Percentiles rank a stretch among this genome's conserved stretches.
phyloP scores from a whole-genome alignment of 257 asterid genomes.

The Solanum peruvianum region DNA sequence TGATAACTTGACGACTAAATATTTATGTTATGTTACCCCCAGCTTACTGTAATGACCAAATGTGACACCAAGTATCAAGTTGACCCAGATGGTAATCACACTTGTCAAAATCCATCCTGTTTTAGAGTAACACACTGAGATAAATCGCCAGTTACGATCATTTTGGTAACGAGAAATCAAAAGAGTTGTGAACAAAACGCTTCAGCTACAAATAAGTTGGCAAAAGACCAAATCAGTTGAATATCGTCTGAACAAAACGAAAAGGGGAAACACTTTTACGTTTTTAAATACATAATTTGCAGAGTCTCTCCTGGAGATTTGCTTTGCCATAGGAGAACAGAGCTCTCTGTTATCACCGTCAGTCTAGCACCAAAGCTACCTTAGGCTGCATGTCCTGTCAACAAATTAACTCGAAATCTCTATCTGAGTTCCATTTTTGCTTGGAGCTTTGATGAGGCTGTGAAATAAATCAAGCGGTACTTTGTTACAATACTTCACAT shows the following conservation, averaged over 20 bases:
- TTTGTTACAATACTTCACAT: background rate
- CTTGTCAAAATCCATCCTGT: background rate
- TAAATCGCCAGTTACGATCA: background rate
- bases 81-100: background rate
- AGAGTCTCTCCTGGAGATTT: background rate
- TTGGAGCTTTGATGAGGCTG: background rate
- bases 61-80: background rate
- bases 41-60: background rate
- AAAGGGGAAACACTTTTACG: background rate
- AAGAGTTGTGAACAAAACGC: background rate
- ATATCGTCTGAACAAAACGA: background rate
- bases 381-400: background rate
- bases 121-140: background rate
- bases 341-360: background rate
- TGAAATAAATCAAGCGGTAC: background rate
- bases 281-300: background rate
- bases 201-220: background rate
- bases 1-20: no score
- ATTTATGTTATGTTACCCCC: background rate
- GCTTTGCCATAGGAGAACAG: background rate
- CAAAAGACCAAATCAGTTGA: background rate
- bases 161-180: background rate
- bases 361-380: background rate
- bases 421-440: background rate
- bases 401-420: background rate